These are phyloP conservation scores for Phytophthora colocasiae DNA, from an alignment of 352 stramenopile genomes.

Conservation along the genomic window DNA sequence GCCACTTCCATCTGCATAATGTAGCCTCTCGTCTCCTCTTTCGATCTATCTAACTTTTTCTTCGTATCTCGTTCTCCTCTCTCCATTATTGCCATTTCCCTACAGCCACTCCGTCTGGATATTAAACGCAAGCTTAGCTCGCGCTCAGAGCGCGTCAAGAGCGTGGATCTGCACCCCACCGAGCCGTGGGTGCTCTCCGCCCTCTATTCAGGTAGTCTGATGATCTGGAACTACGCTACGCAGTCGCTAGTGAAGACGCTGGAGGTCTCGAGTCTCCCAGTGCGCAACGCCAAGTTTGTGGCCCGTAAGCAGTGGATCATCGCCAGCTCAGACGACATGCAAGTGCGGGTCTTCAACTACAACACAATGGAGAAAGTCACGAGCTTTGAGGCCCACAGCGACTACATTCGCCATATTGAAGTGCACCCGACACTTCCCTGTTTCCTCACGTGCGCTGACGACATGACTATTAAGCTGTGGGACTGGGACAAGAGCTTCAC, in stretches of 20 bases:
- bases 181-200: constrained; percentile 98
- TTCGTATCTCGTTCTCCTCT: not conserved
- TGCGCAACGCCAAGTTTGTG: constrained; percentile 95
- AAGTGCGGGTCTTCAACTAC: constrained; percentile 99
- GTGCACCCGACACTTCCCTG: constrained; percentile 98
- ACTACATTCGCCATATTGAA: constrained; percentile 98
- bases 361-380: constrained; percentile 99
- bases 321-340: constrained; percentile 96
- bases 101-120: constrained; percentile 77
- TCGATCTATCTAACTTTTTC: constrained; percentile 18
- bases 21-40: constrained; percentile 11
- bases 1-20: not conserved
- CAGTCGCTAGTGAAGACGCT: constrained; percentile 97
- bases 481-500: constrained; percentile 94
- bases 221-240: constrained; percentile 99
- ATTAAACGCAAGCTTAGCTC: constrained; percentile 96
- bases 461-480: constrained; percentile 99
- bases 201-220: constrained; percentile 98
- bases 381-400: constrained; percentile 96
- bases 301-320: constrained; percentile 98
- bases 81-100: not conserved
- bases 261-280: constrained; percentile 95
- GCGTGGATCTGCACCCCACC: constrained; percentile 97
- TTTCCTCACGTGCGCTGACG: constrained; percentile 96
- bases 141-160: constrained; percentile 98